Percentiles rank a stretch among this genome's conserved stretches.
These are phyloP conservation scores for Epichloe sibirici DNA, from an alignment of 2,329 filamentous ascomycete species.

Conservation along the genomic window DNA sequence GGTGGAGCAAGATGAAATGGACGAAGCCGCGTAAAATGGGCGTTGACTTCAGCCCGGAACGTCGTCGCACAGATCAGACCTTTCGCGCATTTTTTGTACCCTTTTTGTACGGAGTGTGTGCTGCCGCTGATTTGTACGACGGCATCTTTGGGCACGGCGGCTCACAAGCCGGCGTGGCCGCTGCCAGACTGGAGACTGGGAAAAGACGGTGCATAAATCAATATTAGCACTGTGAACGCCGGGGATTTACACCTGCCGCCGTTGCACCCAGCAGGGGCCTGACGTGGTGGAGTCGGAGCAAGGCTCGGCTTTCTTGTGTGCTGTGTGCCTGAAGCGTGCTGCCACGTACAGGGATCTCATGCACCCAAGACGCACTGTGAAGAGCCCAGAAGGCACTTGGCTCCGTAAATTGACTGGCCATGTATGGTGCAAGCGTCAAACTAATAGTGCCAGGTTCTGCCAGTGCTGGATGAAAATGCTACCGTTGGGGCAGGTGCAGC, in stretches of 20 bases:
- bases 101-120: too few relatives aligned
- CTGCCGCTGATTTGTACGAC: background rate
- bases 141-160: background rate
- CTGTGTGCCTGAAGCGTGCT: background rate
- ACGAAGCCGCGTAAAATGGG: background rate
- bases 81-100: background rate
- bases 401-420: background rate
- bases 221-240: background rate
- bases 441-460: too few relatives aligned
- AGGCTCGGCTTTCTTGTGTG: background rate
- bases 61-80: background rate
- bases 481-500: slow-evolving; percentile 1
- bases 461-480: background rate
- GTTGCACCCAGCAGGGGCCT: background rate
- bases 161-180: too few relatives aligned
- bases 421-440: slow-evolving; percentile 1
- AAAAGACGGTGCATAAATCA: background rate
- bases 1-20: background rate
- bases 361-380: slow-evolving; percentile 6
- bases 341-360: background rate
- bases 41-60: background rate
- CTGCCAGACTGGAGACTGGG: too few relatives aligned
- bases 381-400: background rate
- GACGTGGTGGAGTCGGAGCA: background rate
- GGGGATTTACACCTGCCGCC: background rate